Conservation (phyloP, 139 green algal genomes). For the Penium margaritaceum region DNA sequence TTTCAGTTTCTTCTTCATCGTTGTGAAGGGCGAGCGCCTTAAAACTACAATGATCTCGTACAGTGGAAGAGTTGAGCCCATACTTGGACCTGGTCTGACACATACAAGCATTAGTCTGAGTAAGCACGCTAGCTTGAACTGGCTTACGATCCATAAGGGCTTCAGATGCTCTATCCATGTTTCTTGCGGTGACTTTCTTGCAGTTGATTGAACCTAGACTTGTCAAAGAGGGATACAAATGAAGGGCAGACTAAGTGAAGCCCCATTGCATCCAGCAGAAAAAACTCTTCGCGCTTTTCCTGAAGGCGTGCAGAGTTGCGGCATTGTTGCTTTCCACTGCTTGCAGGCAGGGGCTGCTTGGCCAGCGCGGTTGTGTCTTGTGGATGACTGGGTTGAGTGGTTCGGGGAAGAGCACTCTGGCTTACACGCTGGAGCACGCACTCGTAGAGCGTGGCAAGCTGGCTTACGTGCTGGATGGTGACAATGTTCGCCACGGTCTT, state of each 20-base stretch:
- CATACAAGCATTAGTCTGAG: no score
- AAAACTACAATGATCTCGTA: no score
- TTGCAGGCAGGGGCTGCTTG: conserved; percentile 59
- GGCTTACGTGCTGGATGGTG: conserved; percentile 79
- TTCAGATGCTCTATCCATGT: neutral
- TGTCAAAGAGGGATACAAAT: no score
- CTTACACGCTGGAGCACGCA: conserved; percentile 71
- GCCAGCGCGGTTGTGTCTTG: conserved; percentile 75
- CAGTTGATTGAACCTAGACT: neutral
- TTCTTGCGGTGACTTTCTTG: neutral
- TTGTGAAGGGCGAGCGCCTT: no score
- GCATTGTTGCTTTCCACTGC: neutral
- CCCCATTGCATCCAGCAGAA: neutral
- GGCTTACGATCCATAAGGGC: no score
- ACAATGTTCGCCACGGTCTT: conserved; percentile 88
- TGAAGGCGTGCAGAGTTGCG: neutral
- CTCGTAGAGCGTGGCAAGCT: conserved; percentile 65
- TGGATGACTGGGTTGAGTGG: conserved; percentile 83
- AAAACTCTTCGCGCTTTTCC: neutral
- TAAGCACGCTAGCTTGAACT: no score
- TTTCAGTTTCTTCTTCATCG: no score
- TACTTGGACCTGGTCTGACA: no score
- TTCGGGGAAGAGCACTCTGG: conserved; percentile 53
- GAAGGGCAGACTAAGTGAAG: no score
- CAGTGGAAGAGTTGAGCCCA: no score